phyloP scores from a whole-genome alignment of 768 basidiomycete genomes.

The Kockovaella imperatae region DNA sequence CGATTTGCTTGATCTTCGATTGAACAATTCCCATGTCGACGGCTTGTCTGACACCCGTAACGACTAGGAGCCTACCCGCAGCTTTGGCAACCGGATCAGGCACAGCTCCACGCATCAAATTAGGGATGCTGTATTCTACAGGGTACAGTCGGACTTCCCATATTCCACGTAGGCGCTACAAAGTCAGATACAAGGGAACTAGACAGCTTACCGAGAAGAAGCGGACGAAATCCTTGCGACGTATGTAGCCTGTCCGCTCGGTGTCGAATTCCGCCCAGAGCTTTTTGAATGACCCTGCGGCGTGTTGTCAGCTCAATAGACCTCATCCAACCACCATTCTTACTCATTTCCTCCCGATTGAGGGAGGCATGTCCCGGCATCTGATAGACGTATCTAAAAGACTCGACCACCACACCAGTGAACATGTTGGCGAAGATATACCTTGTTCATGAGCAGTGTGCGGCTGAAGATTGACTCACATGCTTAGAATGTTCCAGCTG shows the following conservation, averaged over 20 bases:
- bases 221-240: slow-evolving; percentile 59
- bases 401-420: slow-evolving; percentile 91
- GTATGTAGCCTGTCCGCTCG: slow-evolving; percentile 67
- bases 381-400: slow-evolving; percentile 92
- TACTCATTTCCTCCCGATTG: slow-evolving; percentile 80
- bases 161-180: slow-evolving; percentile 69
- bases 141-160: slow-evolving; percentile 87
- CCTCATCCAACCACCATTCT: slow-evolving; percentile 13
- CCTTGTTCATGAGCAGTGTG: slow-evolving; percentile 46
- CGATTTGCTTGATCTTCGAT: slow-evolving; percentile 56
- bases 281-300: slow-evolving; percentile 66
- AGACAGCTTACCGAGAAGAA: slow-evolving; percentile 66
- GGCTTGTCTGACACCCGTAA: slow-evolving; percentile 28
- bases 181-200: not conserved
- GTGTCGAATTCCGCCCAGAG: slow-evolving; percentile 82
- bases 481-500: slow-evolving; percentile 88
- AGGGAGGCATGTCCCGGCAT: slow-evolving; percentile 67
- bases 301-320: not conserved
- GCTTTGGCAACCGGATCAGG: slow-evolving; percentile 32
- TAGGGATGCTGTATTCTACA: slow-evolving; percentile 55
- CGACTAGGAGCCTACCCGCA: slow-evolving; percentile 17
- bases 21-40: slow-evolving; percentile 62
- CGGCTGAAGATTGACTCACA: slow-evolving; percentile 50
- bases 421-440: slow-evolving; percentile 96
- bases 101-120: slow-evolving; percentile 54